phyloP scores from a whole-genome alignment of 2,329 filamentous ascomycete species.

The Didymella pomorum region DNA sequence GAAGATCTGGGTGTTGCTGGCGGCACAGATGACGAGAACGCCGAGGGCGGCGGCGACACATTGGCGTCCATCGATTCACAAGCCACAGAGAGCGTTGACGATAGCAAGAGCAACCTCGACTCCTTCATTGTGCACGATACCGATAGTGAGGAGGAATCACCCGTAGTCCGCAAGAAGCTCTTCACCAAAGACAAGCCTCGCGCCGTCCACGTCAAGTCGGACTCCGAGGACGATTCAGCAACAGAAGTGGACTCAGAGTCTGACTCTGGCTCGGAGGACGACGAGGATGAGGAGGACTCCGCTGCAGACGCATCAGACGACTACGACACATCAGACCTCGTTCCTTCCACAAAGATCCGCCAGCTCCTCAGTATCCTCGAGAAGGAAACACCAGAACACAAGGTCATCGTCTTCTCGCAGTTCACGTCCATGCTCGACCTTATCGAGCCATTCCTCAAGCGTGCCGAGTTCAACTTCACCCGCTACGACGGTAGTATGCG shows the following conservation, averaged over 20 bases:
- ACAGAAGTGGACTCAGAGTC: conserved; percentile 54
- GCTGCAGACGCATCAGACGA: conserved; percentile 52
- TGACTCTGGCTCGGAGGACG: conserved; percentile 50
- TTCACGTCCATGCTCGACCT: conserved; percentile 99
- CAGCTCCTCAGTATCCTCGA: conserved; percentile 82
- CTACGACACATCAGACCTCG: conserved; percentile 57
- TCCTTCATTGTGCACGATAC: conserved; percentile 50
- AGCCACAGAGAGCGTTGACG: conserved; percentile 66
- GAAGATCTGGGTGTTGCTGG: conserved; percentile 77
- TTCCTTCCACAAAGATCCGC: conserved; percentile 88
- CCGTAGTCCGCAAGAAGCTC: conserved; percentile 36
- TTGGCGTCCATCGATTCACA: conserved; percentile 76
- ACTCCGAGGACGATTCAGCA: conserved; percentile 50
- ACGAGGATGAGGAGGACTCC: conserved; percentile 56
- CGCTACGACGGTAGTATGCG: conserved; percentile 96
- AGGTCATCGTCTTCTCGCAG: conserved; percentile 98
- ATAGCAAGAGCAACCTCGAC: conserved; percentile 48
- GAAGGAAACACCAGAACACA: conserved; percentile 80
- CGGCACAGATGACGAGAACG: conserved; percentile 86
- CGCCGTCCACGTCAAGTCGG: conserved; percentile 63
- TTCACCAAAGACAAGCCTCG: conserved; percentile 53
- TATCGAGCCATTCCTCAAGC: conserved; percentile 86
- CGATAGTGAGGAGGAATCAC: conserved; percentile 51
- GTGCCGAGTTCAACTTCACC: conserved; percentile 77
- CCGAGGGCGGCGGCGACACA: conserved; percentile 84